Evolutionary conservation across 2,329 filamentous ascomycete species (phyloP), one percentile per base, ranked within the genome.

Genomic region (Phialemonium atrogriseum): DNA sequence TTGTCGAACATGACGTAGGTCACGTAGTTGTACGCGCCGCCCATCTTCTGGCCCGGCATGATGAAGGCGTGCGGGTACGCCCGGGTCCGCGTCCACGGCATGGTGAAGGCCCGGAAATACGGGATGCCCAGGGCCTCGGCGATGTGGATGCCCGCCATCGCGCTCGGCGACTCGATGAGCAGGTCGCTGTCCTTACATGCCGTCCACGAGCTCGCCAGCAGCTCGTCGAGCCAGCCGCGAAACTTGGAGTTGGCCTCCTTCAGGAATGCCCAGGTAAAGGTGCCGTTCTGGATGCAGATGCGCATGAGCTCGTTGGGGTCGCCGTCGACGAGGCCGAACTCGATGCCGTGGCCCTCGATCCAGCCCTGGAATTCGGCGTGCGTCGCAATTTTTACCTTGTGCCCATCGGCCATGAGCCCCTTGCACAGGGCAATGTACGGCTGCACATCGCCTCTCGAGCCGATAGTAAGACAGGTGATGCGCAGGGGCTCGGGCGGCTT

Each of bases 71-170:
- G 91, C 3, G 91, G 91, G 48, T 98, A 98, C 1, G 89, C 87
- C 32, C 91, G 73, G 11, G 91, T 98, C 29, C 88, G 78, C 1
- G 91, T 94, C 91, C 91, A 98, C 0, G 91, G 91, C 91, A 98
- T 98, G 12, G 87, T 94, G 52, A 98, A 98, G 0, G 88, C 89
- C 34, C 91, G 78, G 64, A 96, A 96, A 56, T 98, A 98, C 1
- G 91, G 91, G 26, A 98, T 93, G 10, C 76, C 70, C 2, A 98
- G 69, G 15, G 87, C 86, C 59, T 98, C 91, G 2, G 91, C 91
- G 43, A 98, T 94, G 55, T 98, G 91, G 33, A 98, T 94, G 16
- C 91, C 91, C 1, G 83, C 87, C 91, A 98, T 98, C 10, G 91
- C 87, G 35, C 85, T 94, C 0, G 91, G 91, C 27, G 85, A 94